Conservation (phyloP, 2,329 filamentous ascomycete species). For the Atkinsonella texensis region DNA sequence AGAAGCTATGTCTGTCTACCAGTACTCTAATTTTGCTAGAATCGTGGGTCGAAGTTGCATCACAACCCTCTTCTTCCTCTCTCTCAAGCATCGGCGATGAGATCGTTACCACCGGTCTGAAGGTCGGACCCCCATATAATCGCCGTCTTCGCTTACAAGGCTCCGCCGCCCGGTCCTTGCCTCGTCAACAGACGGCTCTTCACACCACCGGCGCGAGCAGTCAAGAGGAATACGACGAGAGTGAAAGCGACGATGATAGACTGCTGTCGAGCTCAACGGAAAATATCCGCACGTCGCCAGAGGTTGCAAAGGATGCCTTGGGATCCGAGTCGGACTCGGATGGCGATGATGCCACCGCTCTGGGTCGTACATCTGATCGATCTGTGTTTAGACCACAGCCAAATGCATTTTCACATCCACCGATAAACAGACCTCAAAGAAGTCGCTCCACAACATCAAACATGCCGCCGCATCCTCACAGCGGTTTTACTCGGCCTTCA, state of each 20-base stretch:
- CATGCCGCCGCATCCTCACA: slow-evolving; percentile 36
- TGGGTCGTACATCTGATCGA: slow-evolving; percentile 48
- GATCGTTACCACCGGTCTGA: slow-evolving; percentile 79
- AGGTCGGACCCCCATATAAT: slow-evolving; percentile 54
- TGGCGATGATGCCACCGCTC: slow-evolving; percentile 71
- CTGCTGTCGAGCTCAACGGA: slow-evolving; percentile 48
- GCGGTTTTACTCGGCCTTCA: slow-evolving; percentile 37
- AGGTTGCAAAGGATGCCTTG: slow-evolving; percentile 30
- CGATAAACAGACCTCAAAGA: slow-evolving; percentile 36
- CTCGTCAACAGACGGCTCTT: slow-evolving; percentile 28
- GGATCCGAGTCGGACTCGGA: slow-evolving; percentile 38
- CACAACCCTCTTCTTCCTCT: slow-evolving; percentile 86
- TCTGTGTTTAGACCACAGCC: slow-evolving; percentile 70
- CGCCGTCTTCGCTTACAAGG: slow-evolving; percentile 42
- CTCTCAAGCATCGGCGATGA: slow-evolving; percentile 78
- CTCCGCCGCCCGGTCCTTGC: slow-evolving; percentile 20
- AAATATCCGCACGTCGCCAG: slow-evolving; percentile 26
- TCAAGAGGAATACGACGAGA: slow-evolving; percentile 91
- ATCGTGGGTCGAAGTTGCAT: slow-evolving; percentile 92
- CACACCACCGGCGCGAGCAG: slow-evolving; percentile 51
- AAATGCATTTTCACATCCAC: slow-evolving; percentile 83
- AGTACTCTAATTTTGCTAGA: slow-evolving; percentile 39
- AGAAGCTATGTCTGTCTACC: not conserved
- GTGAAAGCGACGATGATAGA: slow-evolving; percentile 76
- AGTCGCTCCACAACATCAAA: slow-evolving; percentile 37